Evolutionary conservation across 1,139 yeast genomes (phyloP).

Genomic region (Debaryomyces robertsiae): DNA sequence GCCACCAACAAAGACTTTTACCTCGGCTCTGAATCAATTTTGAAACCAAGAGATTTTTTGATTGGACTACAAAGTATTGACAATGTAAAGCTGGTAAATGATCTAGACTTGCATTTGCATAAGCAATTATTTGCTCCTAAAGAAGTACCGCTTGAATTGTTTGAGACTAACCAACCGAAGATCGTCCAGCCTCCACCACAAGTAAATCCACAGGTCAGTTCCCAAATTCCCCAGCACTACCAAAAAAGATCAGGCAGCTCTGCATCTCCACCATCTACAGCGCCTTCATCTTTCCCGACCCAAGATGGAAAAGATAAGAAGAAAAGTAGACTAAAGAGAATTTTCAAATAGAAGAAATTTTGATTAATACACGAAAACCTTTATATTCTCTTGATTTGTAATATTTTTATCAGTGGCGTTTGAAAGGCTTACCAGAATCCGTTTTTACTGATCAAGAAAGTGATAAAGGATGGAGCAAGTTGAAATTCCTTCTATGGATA

Average conservation of each 20-base stretch:
- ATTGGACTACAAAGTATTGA: slow-evolving; percentile 50
- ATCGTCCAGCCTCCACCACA: slow-evolving; percentile 4
- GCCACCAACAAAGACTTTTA: slow-evolving; percentile 71
- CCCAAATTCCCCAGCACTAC: slow-evolving; percentile 12
- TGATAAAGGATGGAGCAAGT: slow-evolving; percentile 5
- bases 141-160: slow-evolving; percentile 40
- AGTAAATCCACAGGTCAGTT: not conserved
- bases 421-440: too few relatives aligned
- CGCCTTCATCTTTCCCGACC: not conserved
- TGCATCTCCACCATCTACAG: not conserved
- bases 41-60: slow-evolving; percentile 62
- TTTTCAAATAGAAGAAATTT: slow-evolving; percentile 11
- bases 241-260: slow-evolving; percentile 12
- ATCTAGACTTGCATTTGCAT: slow-evolving; percentile 37
- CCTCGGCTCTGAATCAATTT: slow-evolving; percentile 79
- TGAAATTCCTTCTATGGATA: slow-evolving; percentile 6
- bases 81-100: slow-evolving; percentile 31
- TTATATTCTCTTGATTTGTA: slow-evolving; percentile 1
- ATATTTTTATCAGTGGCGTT: slow-evolving; percentile 3
- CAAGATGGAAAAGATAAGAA: slow-evolving; percentile 14
- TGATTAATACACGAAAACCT: slow-evolving; percentile 5
- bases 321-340: slow-evolving; percentile 12
- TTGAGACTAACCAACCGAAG: slow-evolving; percentile 21
- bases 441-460: not conserved
- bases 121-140: slow-evolving; percentile 26